Base-by-base conservation (phyloP, 495 filamentous ascomycete genomes). In the Daldinia childiae region DNA sequence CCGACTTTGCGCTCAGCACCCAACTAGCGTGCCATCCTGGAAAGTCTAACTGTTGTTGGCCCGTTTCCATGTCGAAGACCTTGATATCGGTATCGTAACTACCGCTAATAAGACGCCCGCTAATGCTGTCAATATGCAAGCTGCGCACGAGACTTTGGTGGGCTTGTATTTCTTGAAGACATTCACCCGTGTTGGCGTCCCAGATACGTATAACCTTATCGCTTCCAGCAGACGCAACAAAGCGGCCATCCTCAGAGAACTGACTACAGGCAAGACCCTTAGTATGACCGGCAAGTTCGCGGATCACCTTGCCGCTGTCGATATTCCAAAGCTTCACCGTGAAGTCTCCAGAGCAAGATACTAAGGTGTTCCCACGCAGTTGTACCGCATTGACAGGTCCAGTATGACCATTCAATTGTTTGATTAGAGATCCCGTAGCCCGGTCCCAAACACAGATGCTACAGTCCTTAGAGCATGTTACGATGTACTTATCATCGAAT, bases 301-400 rank as follows among this genome's bases (percentile, higher is more conserved):
- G 93, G 75, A 98, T 89, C 76, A 91, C 92, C 62, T 88, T 88
- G 34, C 93, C 93, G 26, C 90, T 90, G 43, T 91, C 88, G 57
- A 98, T 88, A 76, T 97, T 96, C 95, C 95, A 99, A 58, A 99
- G 84, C 79, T 94, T 97, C 69, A 94, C 93, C 45, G 91, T 84
- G 54, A 95, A 94, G 78, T 99, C 96, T 43, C 95, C 96, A 71
- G 91, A 93, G 71, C 94, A 97, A 17, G 91, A 94, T 19, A 97
- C 94, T 29, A 97, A 88, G 8, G 93, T 89, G 76, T 98, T 93
- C 62, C 93, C 95, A 55, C 94, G 91, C 68, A 99, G 86, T 76
- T 97, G 93, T 3, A 99, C 92, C 8, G 95, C 95, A 73, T 99
- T 99, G 51, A 99, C 95, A 3, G 95, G 95, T 0, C 94, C 96